These are phyloP conservation scores for Alternaria sp. DNA, from an alignment of 2,329 filamentous ascomycete species.

Conservation along the genomic window DNA sequence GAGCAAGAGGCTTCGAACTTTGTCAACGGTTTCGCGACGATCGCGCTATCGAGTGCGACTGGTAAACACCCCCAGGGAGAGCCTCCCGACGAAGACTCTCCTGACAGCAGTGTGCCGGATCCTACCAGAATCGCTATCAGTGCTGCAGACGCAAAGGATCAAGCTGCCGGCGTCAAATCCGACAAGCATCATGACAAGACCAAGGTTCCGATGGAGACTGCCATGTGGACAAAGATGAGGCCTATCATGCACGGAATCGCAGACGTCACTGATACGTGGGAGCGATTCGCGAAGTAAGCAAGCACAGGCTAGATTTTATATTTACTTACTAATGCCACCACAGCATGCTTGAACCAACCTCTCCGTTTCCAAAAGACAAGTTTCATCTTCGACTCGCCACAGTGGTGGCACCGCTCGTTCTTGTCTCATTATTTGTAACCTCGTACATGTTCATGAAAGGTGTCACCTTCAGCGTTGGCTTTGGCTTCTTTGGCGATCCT, in stretches of 20 bases:
- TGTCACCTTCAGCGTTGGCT: constrained; percentile 72
- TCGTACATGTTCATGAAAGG: constrained; percentile 68
- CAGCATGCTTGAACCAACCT: constrained; percentile 58
- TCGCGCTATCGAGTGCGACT: constrained; percentile 77
- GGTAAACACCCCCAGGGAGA: constrained; percentile 78
- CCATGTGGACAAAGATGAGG: constrained; percentile 79
- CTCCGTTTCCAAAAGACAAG: constrained; percentile 57
- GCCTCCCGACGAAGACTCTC: constrained; percentile 55
- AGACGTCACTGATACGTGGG: constrained; percentile 69
- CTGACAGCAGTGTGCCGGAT: constrained; percentile 67
- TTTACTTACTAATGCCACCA: constrained; percentile 12
- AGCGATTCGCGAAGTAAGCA: constrained; percentile 67
- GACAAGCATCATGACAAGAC: constrained; percentile 73
- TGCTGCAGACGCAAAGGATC: constrained; percentile 64
- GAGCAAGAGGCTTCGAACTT: constrained; percentile 86
- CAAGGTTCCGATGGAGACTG: constrained; percentile 78
- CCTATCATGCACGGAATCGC: constrained; percentile 74
- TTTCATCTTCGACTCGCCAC: constrained; percentile 58
- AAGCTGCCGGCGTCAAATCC: constrained; percentile 61
- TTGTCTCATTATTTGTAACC: constrained; percentile 56
- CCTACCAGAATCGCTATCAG: constrained; percentile 65
- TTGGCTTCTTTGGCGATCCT: constrained; percentile 83
- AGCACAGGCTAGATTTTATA: neutral
- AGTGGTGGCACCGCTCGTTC: constrained; percentile 55
- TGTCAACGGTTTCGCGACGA: constrained; percentile 74